Evolutionary conservation across 805 yeast species (phyloP).

Genomic region (Metschnikowia colocasiae): DNA sequence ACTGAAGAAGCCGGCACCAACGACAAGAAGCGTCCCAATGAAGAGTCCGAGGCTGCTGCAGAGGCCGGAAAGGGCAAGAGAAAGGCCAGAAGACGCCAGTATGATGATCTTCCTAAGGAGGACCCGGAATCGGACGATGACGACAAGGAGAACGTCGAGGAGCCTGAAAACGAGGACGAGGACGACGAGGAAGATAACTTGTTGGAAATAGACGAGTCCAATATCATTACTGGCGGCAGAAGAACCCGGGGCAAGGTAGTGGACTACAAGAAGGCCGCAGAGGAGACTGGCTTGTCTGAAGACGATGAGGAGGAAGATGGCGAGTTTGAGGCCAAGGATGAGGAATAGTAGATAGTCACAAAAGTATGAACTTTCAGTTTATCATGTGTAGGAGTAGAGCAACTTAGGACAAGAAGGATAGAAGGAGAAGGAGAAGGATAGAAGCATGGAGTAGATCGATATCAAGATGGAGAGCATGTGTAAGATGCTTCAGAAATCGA

Average conservation of each 20-base stretch:
- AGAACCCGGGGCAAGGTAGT: slow-evolving; percentile 89
- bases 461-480: too few relatives aligned
- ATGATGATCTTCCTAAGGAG: slow-evolving; percentile 55
- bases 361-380: not conserved
- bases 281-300: slow-evolving; percentile 55
- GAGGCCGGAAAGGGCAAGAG: slow-evolving; percentile 37
- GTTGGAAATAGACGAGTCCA: slow-evolving; percentile 73
- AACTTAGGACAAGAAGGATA: too few relatives aligned
- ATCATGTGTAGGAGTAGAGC: not conserved
- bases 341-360: slow-evolving; percentile 4
- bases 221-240: slow-evolving; percentile 79
- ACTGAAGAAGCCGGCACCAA: not conserved
- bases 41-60: slow-evolving; percentile 1
- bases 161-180: slow-evolving; percentile 50
- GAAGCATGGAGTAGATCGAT: too few relatives aligned
- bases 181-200: slow-evolving; percentile 76
- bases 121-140: slow-evolving; percentile 37
- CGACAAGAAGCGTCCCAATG: slow-evolving; percentile 2
- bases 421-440: too few relatives aligned
- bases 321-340: slow-evolving; percentile 46
- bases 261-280: slow-evolving; percentile 80
- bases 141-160: slow-evolving; percentile 39
- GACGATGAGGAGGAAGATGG: slow-evolving; percentile 48
- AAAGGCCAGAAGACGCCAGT: slow-evolving; percentile 56
- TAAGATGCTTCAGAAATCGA: too few relatives aligned